Conservation (phyloP, 345 rosid species). For the Mallotus nudiflorus region DNA sequence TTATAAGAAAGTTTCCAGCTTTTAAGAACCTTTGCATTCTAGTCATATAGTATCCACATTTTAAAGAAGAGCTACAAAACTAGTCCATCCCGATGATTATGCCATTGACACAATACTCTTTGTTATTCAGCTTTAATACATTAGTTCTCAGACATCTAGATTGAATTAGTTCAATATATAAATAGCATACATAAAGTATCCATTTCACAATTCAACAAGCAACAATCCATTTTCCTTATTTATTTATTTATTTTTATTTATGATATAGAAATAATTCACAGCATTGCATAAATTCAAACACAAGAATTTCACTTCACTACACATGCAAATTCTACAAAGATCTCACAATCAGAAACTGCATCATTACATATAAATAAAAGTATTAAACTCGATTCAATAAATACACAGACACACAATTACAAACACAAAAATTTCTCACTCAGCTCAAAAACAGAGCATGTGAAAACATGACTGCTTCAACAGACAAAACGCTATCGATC, state of each 20-base stretch:
- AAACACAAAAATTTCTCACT: neutral
- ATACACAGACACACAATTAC: neutral
- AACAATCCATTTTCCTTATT: neutral
- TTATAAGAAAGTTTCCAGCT: neutral
- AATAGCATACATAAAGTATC: neutral
- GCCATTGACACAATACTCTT: neutral
- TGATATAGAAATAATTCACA: neutral
- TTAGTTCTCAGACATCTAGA: neutral
- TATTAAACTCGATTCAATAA: neutral
- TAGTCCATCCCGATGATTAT: neutral
- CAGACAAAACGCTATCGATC: conserved; percentile 7
- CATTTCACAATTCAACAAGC: neutral
- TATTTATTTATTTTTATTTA: neutral
- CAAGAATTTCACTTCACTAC: neutral
- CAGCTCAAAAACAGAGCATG: conserved; percentile 2
- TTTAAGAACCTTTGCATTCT: neutral
- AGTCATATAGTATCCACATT: too few species aligned
- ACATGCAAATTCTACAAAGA: neutral
- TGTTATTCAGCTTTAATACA: neutral
- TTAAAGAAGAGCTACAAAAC: neutral
- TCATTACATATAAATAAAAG: neutral
- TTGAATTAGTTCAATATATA: too few species aligned
- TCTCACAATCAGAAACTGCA: neutral
- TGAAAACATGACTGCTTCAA: neutral
- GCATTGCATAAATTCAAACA: neutral